Conservation (phyloP, 2,329 filamentous ascomycete species). For the Knufia petricola region DNA sequence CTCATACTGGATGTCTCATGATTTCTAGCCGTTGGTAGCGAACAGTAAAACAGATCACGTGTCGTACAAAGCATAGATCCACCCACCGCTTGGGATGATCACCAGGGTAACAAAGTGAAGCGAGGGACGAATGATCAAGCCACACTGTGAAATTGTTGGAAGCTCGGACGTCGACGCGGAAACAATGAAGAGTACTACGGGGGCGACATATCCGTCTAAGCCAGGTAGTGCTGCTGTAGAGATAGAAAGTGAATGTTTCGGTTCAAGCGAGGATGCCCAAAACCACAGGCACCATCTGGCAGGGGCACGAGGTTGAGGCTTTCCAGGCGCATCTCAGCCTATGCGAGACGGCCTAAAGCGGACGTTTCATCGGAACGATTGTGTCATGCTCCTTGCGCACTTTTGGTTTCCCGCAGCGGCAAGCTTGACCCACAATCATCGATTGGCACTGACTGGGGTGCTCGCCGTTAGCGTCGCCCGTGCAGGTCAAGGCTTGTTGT, state of each 20-base stretch:
- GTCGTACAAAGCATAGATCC: too few species aligned
- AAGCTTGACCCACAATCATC: neutral
- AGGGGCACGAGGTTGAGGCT: neutral
- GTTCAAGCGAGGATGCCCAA: too few species aligned
- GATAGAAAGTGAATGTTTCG: neutral
- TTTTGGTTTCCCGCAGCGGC: neutral
- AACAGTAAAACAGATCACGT: neutral
- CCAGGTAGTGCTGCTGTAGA: too few species aligned
- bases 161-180: neutral
- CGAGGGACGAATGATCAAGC: neutral
- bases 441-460: neutral
- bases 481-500: constrained; percentile 3
- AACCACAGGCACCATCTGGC: neutral
- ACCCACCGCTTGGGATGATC: neutral
- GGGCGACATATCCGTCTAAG: too few species aligned
- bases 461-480: neutral
- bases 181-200: too few species aligned
- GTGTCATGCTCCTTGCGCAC: neutral
- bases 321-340: neutral
- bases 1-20: too few species aligned
- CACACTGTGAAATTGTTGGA: neutral
- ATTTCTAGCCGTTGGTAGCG: too few species aligned
- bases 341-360: neutral
- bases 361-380: constrained; percentile 4
- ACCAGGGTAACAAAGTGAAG: neutral